Base-by-base conservation (phyloP, 2,329 filamentous ascomycete genomes). In the Stagonosporopsis chrysanthemi region DNA sequence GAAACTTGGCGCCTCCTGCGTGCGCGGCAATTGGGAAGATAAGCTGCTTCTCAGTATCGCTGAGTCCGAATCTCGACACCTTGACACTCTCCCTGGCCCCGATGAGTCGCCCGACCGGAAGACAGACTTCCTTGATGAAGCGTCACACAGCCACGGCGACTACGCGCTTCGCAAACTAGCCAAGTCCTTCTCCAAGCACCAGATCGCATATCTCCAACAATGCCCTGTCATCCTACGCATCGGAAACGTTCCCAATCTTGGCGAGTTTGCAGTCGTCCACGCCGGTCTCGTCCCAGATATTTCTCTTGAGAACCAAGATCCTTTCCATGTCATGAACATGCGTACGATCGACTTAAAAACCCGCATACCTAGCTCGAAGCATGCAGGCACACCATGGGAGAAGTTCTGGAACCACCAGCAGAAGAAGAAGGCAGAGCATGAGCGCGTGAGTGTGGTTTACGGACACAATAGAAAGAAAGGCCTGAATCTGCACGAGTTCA, bases 11-110 rank as follows among this genome's bases (percentile, higher is more conserved):
- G 93, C 94, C 22, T 91, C 88, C 28, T 91, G 87, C 61, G 92
- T 98, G 8, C 88, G 94, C 47, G 95, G 95, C 17, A 97, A 97
- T 77, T 91, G 97, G 78, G 95, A 99, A 74, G 93, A 98, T 74
- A 84, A 88, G 22, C 82, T 97, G 19, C 82, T 98, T n/a, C 82
- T 89, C 8, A 83, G 87, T 1, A 84, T 87, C 59, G 79, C 81
- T 26, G 75, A 82, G 40, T 66, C 71, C 11, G 52, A 61, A 49
- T 47, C 58, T n/a, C 58, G 52, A 36, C 67, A 68, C 39, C 54
- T 69, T 54, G 53, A 64, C 14, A 42, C 57, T 3, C 52, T 67
- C 15, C 62, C 65, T 12, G 64, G 60, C 6, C 68, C 73, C 6
- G 58, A 79, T 73, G 68, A 73, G 63, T 63, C 72, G 65, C 59